Conservation (phyloP, 257 asterid genomes). For the Solanum pinnatisectum region DNA sequence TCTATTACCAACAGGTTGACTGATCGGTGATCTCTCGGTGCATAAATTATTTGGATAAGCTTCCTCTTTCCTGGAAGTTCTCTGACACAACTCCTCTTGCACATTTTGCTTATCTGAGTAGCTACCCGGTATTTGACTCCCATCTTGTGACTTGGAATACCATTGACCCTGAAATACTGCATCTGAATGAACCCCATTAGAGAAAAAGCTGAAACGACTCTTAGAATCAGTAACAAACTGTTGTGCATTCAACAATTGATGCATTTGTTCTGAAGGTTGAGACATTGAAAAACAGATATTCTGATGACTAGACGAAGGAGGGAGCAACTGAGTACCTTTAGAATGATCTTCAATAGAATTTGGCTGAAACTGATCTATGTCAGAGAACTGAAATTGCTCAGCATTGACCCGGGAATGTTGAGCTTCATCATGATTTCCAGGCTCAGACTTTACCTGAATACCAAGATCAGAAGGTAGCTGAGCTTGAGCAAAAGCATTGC, state of each 20-base stretch:
- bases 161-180: constrained; percentile 43
- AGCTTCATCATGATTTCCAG: constrained; percentile 36
- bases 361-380: constrained; percentile 42
- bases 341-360: constrained; percentile 47
- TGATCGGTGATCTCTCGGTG: constrained; percentile 48
- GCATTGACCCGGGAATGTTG: constrained; percentile 41
- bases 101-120: constrained; percentile 27
- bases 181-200: constrained; percentile 45
- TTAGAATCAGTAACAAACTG: constrained; percentile 35
- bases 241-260: constrained; percentile 39
- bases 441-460: constrained; percentile 46
- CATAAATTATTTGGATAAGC: constrained; percentile 58
- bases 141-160: constrained; percentile 54
- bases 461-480: constrained; percentile 43
- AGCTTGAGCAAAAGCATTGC: constrained; percentile 44
- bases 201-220: constrained; percentile 32
- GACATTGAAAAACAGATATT: constrained; percentile 29
- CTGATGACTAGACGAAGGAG: constrained; percentile 30
- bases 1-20: constrained; percentile 38
- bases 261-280: constrained; percentile 56
- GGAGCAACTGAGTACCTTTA: constrained; percentile 38
- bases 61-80: constrained; percentile 47
- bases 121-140: constrained; percentile 36
- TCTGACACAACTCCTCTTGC: constrained; percentile 48
- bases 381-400: constrained; percentile 48